Evolutionary conservation across 2,329 filamentous ascomycete genomes (phyloP).

Genomic region (Bipolaris victoriae): DNA sequence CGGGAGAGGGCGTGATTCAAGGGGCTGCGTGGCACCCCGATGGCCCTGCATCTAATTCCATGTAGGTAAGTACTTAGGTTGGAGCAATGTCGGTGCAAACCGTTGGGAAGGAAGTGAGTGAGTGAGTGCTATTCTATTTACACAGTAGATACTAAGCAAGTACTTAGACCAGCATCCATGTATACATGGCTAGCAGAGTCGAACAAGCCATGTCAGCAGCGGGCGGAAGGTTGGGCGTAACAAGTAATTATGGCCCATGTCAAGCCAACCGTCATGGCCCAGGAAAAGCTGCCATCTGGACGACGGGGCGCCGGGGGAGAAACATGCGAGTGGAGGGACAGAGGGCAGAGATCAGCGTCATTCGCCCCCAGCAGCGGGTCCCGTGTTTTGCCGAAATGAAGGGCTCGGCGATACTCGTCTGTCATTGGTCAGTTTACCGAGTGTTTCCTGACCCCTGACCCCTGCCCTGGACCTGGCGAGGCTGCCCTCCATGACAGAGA

Average conservation of each 20-base stretch:
- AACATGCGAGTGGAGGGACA: conserved; percentile 4
- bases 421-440: conserved; percentile 21
- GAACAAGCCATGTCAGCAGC: too few relatives aligned
- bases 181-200: too few relatives aligned
- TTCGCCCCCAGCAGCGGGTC: conserved; percentile 9
- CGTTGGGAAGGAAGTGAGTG: too few relatives aligned
- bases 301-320: background rate
- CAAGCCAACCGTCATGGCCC: too few relatives aligned
- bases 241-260: background rate
- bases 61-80: background rate
- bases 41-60: conserved; percentile 26
- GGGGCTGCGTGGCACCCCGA: conserved; percentile 24
- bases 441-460: background rate
- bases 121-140: too few relatives aligned
- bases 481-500: background rate
- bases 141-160: too few relatives aligned
- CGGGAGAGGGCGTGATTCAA: conserved; percentile 10
- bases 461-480: background rate
- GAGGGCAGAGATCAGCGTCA: conserved; percentile 18
- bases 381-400: conserved; percentile 27
- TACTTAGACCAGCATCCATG: too few relatives aligned
- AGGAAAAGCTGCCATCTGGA: too few relatives aligned
- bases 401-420: conserved; percentile 15
- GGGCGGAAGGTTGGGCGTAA: conserved; percentile 2
- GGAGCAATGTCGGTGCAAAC: too few relatives aligned